phyloP scores from a whole-genome alignment of 441 rosid genomes.

The Brassica hybrid region DNA sequence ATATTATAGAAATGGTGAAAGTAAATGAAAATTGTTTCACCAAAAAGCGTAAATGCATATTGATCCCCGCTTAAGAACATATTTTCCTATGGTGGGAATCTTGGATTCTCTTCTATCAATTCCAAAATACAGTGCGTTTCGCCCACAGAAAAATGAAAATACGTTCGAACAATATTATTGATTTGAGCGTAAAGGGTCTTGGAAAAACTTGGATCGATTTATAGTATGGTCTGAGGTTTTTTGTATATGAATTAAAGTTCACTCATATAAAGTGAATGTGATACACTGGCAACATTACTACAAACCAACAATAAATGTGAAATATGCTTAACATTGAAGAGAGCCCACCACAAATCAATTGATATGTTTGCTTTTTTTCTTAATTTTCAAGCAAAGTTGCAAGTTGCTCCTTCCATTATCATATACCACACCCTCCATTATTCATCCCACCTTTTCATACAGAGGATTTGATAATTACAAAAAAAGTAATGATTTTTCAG shows the following conservation, averaged over 20 bases:
- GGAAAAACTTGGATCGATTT: neutral
- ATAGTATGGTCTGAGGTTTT: neutral
- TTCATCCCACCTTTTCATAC: constrained; percentile 42
- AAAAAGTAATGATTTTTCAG: constrained; percentile 30
- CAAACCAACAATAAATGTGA: constrained; percentile 16
- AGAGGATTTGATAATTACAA: constrained; percentile 29
- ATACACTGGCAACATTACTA: neutral
- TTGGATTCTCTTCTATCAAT: too few species aligned
- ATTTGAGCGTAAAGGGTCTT: neutral
- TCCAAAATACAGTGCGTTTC: too few species aligned
- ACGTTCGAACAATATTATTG: neutral
- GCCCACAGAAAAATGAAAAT: neutral
- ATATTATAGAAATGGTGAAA: too few species aligned
- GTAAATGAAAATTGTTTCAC: too few species aligned
- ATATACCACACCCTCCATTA: constrained; percentile 42
- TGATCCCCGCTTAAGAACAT: too few species aligned
- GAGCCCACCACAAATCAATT: constrained; percentile 50
- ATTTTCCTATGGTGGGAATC: too few species aligned
- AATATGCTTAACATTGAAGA: constrained; percentile 44
- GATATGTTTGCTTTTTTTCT: constrained; percentile 49
- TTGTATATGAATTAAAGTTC: neutral
- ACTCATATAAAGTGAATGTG: neutral
- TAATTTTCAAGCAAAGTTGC: constrained; percentile 64
- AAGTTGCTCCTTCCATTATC: constrained; percentile 52
- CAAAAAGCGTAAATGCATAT: too few species aligned